Conservation (phyloP, 2,329 filamentous ascomycete species). For the Alternaria infectoria region DNA sequence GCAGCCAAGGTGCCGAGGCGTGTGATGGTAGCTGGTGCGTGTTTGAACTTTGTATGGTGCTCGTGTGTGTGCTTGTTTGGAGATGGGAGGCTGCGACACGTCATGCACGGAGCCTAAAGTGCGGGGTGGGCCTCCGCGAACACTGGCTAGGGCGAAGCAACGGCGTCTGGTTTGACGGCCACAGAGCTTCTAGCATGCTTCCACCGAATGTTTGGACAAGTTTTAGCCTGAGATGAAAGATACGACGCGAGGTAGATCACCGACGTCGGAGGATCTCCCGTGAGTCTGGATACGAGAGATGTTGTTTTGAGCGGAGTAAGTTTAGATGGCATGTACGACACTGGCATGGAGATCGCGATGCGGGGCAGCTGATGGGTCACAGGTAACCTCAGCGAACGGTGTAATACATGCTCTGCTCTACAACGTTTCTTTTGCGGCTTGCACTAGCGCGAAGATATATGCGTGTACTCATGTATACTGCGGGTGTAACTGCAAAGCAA, state of each 20-base stretch:
- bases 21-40: slow-evolving; percentile 1
- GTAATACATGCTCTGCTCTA: neutral
- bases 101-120: slow-evolving; percentile 1
- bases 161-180: neutral
- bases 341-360: neutral
- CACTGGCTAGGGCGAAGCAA: neutral
- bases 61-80: slow-evolving; percentile 5
- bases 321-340: neutral
- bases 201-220: neutral
- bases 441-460: neutral
- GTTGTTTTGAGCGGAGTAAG: neutral
- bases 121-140: neutral
- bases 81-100: slow-evolving; percentile 1
- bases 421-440: neutral
- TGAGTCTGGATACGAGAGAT: neutral
- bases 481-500: neutral
- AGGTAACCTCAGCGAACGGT: neutral
- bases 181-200: neutral
- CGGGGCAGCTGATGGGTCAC: neutral
- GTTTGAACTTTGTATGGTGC: slow-evolving; percentile 1
- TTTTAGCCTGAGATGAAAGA: neutral
- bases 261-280: neutral
- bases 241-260: neutral
- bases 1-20: slow-evolving; percentile 3
- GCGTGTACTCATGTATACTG: neutral